Evolutionary conservation across 1,139 yeast genomes (phyloP).

Genomic region (Barnettozyma hawaiiensis): DNA sequence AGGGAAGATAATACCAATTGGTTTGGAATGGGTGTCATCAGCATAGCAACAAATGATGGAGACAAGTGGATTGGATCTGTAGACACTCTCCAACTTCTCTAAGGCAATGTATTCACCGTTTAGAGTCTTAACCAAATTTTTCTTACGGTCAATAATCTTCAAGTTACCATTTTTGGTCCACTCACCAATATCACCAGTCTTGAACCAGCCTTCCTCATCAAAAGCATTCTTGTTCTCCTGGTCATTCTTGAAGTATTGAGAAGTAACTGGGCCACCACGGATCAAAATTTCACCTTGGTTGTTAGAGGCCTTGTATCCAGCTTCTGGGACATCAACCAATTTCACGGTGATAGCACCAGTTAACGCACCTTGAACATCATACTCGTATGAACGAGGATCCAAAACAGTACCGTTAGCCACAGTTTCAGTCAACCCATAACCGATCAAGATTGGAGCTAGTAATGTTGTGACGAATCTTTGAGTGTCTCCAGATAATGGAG

Average conservation of each 20-base stretch:
- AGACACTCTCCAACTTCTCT: slow-evolving; percentile 81
- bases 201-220: slow-evolving; percentile 88
- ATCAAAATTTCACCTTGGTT: slow-evolving; percentile 91
- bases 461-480: slow-evolving; percentile 65
- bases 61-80: slow-evolving; percentile 78
- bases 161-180: slow-evolving; percentile 81
- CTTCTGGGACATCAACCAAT: slow-evolving; percentile 86
- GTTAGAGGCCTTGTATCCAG: slow-evolving; percentile 86
- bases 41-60: slow-evolving; percentile 90
- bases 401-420: slow-evolving; percentile 80
- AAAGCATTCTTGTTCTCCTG: slow-evolving; percentile 76
- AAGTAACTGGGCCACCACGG: slow-evolving; percentile 65
- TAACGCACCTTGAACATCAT: slow-evolving; percentile 76
- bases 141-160: slow-evolving; percentile 86
- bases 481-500: slow-evolving; percentile 83
- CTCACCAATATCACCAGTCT: slow-evolving; percentile 96
- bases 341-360: slow-evolving; percentile 82
- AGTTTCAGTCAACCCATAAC: slow-evolving; percentile 97
- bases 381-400: slow-evolving; percentile 59
- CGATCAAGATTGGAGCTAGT: slow-evolving; percentile 85
- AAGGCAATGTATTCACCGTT: slow-evolving; percentile 98
- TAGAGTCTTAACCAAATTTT: slow-evolving; percentile 91
- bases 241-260: slow-evolving; percentile 78
- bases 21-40: slow-evolving; percentile 54
- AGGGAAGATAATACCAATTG: slow-evolving; percentile 87